A percentile compares a stretch with the other conserved stretches of the same genome.
phyloP scores from a whole-genome alignment of 1,139 yeast genomes.

The Lodderomyces oxycetoniae region DNA sequence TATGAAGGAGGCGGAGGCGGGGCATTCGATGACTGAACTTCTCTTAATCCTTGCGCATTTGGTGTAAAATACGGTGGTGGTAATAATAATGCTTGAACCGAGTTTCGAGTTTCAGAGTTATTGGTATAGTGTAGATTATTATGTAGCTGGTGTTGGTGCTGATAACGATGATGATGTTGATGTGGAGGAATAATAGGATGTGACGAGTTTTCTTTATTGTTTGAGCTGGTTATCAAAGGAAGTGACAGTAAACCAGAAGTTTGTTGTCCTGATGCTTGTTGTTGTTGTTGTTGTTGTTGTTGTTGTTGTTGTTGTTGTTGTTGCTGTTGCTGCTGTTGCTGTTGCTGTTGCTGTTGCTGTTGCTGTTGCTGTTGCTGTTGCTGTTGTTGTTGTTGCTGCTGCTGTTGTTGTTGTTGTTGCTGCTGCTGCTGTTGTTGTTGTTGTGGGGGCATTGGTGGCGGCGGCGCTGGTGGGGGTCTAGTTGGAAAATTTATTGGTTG shows the following conservation, averaged over 20 bases:
- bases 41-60: too few relatives aligned
- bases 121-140: neutral
- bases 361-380: neutral
- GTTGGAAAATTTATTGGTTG: neutral
- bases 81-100: too few relatives aligned
- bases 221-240: constrained; percentile 1
- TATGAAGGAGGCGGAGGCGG: too few relatives aligned
- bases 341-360: constrained; percentile 1
- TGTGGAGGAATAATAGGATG: too few relatives aligned
- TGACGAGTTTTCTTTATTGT: neutral
- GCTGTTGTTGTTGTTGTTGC: neutral
- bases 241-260: too few relatives aligned
- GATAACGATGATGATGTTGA: constrained; percentile 6
- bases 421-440: constrained; percentile 3
- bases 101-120: too few relatives aligned
- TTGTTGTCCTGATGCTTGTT: too few relatives aligned
- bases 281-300: constrained; percentile 1
- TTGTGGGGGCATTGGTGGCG: constrained; percentile 4
- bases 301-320: constrained; percentile 1
- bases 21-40: too few relatives aligned
- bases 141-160: constrained; percentile 9
- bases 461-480: constrained; percentile 3
- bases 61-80: constrained; percentile 4
- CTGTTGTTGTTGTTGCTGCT: neutral
- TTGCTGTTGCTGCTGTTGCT: constrained; percentile 1